phyloP scores from a whole-genome alignment of 2,329 filamentous ascomycete genomes.

The Fusarium nurragi region DNA sequence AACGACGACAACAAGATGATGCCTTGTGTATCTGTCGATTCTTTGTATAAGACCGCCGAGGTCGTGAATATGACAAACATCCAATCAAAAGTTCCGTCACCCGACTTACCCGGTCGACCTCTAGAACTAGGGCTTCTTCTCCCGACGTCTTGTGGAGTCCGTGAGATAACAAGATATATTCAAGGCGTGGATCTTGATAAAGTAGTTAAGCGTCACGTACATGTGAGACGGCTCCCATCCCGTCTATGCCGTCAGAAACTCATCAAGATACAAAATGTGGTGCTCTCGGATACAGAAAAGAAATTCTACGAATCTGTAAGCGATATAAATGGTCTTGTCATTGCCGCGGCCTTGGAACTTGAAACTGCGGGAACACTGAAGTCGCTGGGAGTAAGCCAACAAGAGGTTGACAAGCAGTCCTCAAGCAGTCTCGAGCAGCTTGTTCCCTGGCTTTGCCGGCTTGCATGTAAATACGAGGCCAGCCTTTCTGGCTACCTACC shows the following conservation, averaged over 20 bases:
- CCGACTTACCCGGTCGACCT: constrained; percentile 17
- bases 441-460: constrained; percentile 41
- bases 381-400: constrained; percentile 11
- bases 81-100: not conserved
- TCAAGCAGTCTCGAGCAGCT: not conserved
- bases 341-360: constrained; percentile 43
- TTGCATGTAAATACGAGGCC: constrained; percentile 43
- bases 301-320: constrained; percentile 41
- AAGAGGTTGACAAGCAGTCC: not conserved
- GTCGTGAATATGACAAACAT: constrained; percentile 6
- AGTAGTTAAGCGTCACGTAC: constrained; percentile 28
- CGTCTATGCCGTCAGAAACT: constrained; percentile 6
- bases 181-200: constrained; percentile 35
- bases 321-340: constrained; percentile 44
- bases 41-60: constrained; percentile 29
- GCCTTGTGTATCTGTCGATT: constrained; percentile 38
- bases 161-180: constrained; percentile 41
- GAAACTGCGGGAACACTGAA: constrained; percentile 25
- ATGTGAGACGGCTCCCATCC: constrained; percentile 11
- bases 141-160: constrained; percentile 12
- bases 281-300: constrained; percentile 18
- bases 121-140: constrained; percentile 25
- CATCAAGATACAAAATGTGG: constrained; percentile 32
- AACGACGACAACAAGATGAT: constrained; percentile 26
- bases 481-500: constrained; percentile 37